Base-by-base conservation (phyloP, 345 rosid genomes). In the Eucalyptus polybractea region DNA sequence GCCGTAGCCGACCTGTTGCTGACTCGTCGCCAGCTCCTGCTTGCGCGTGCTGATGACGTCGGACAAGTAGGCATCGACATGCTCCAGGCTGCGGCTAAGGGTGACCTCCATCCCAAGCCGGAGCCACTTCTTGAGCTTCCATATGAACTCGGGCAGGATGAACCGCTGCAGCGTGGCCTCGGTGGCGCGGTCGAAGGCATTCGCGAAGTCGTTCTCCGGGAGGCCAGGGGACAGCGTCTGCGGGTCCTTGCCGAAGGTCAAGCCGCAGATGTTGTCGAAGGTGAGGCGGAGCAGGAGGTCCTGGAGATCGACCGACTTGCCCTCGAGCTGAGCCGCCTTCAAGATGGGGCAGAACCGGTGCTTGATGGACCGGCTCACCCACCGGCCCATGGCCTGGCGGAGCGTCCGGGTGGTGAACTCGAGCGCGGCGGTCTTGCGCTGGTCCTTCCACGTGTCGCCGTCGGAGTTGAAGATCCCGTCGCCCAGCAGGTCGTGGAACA, bases 331-430 rank as follows among this genome's bases (percentile, higher is more conserved):
- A 88, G 95, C 95, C 50, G 87, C 60, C 86, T 90, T 89, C 16
- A 93, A 93, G 42, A 93, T 90, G 14, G 94, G 95, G 50, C 91
- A 90, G 54, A 93, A 91, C 87, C 93, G 89, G 87, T 89, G 50
- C 90, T 92, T 92, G 76, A 93, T 93, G 62, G 93, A 88, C 60
- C 90, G 93, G 90, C 87, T 92, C 80, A 93, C 95, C 95, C 95
- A 93, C 87, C 94, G 88, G 69, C 92, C 93, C 95, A 93, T 93
- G 91, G 95, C 94, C 89, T 92, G 95, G 47, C 94, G 95, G 42
- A 93, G 90, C 13, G 95, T 93, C 87, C 94, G 33, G 86, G 95
- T 93, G 87, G 95, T 93, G 90, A 92, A 93, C 87, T 93, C 95
- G 51, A 93, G 89, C 3, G 95, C 95, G 50, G 94, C 94, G 8